phyloP scores from a whole-genome alignment of 306 rosid genomes.

The Cucumis hystrix region DNA sequence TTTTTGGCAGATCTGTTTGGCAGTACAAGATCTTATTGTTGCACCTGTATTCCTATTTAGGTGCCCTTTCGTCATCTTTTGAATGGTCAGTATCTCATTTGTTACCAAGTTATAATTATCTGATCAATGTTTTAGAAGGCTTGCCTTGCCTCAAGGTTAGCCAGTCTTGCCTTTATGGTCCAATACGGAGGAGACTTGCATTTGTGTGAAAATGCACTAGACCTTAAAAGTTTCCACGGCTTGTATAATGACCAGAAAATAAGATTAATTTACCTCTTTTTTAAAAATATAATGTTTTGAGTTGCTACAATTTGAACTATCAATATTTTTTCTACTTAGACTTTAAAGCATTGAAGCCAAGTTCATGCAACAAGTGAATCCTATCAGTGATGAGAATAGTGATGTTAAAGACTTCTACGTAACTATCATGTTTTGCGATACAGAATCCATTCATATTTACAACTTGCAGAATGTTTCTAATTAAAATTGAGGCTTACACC shows the following conservation, averaged over 20 bases:
- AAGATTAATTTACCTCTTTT: not conserved
- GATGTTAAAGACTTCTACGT: no score
- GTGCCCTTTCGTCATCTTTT: constrained; percentile 65
- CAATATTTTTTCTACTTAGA: not conserved
- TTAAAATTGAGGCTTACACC: not conserved
- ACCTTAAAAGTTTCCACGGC: not conserved
- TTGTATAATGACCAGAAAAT: not conserved
- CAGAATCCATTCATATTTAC: not conserved
- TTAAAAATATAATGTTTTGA: no score
- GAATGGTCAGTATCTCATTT: constrained; percentile 48
- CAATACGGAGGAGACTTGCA: no score
- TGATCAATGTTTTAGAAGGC: not conserved
- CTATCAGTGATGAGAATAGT: no score
- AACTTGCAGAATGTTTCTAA: not conserved
- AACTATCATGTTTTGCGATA: not conserved
- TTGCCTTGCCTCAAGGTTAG: not conserved
- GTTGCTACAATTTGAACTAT: not conserved
- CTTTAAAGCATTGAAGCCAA: not conserved
- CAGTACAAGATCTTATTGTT: constrained; percentile 73
- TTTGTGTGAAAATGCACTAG: not conserved
- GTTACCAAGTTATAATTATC: not conserved
- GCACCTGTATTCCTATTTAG: constrained; percentile 70
- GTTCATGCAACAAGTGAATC: no score
- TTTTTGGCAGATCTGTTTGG: constrained; percentile 46
- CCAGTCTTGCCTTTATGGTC: not conserved